Percentiles rank a stretch among this genome's conserved stretches.
Conservation (phyloP, 768 basidiomycete species). For the Leccinum uliginosum region DNA sequence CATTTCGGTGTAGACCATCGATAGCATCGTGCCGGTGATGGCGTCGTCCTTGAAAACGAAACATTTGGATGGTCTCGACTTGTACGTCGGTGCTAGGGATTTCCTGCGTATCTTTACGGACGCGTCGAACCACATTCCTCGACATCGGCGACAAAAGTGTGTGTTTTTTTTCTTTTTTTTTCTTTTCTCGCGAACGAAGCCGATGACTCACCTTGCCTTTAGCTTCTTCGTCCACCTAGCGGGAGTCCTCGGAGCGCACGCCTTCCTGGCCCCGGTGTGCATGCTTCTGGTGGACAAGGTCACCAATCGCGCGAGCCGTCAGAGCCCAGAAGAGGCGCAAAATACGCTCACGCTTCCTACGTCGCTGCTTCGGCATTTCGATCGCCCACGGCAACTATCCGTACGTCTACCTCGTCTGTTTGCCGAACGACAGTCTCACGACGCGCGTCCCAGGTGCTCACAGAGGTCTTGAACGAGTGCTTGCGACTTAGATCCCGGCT, state of each 20-base stretch:
- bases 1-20: conserved; percentile 62
- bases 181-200: background rate
- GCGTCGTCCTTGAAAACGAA: conserved; percentile 67
- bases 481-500: conserved; percentile 49
- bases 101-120: conserved; percentile 92
- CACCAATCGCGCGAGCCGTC: conserved; percentile 63
- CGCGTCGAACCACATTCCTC: conserved; percentile 86
- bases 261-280: conserved; percentile 78
- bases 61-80: conserved; percentile 48
- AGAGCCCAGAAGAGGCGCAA: conserved; percentile 54
- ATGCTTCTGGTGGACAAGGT: conserved; percentile 84
- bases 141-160: conserved; percentile 86
- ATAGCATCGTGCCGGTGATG: conserved; percentile 93
- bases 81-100: conserved; percentile 69
- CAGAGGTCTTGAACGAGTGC: conserved; percentile 64
- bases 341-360: conserved; percentile 62
- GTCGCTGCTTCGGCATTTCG: conserved; percentile 56
- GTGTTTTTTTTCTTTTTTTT: conserved; percentile 20
- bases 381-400: conserved; percentile 43
- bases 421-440: background rate
- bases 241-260: conserved; percentile 70
- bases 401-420: conserved; percentile 35
- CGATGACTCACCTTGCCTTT: conserved; percentile 4
- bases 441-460: conserved; percentile 45
- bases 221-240: conserved; percentile 91